phyloP scores from a whole-genome alignment of 1,284 basidiomycete species.

The Xanthoconium separans region DNA sequence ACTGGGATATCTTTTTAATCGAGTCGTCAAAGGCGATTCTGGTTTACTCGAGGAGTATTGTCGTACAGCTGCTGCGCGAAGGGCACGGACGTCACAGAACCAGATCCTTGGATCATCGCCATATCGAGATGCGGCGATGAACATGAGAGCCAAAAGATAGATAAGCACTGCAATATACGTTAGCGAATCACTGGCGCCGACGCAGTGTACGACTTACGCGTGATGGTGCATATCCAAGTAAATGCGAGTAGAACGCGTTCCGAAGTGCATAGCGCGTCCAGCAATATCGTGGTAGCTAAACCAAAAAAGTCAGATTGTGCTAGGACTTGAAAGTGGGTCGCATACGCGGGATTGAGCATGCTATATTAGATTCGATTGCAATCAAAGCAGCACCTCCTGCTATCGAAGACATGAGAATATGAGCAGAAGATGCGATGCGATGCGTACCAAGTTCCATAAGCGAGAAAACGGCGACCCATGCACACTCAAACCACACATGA shows the following conservation, averaged over 20 bases:
- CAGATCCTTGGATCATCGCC: conserved; percentile 50
- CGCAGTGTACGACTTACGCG: conserved; percentile 44
- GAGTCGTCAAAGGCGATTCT: conserved; percentile 33
- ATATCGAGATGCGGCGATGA: conserved; percentile 36
- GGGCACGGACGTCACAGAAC: conserved; percentile 48
- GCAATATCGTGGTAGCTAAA: conserved; percentile 4
- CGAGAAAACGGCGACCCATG: conserved; percentile 61
- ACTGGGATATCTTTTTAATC: conserved; percentile 33
- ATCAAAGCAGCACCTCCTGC: conserved; percentile 49
- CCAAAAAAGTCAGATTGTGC: conserved; percentile 11
- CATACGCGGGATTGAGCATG: conserved; percentile 20
- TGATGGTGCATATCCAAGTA: conserved; percentile 57
- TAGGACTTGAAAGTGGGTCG: background rate
- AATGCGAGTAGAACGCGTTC: conserved; percentile 58
- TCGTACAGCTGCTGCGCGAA: conserved; percentile 38
- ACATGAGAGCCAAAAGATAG: conserved; percentile 42
- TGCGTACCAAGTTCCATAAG: conserved; percentile 59
- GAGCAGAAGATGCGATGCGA: background rate
- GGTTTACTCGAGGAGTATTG: conserved; percentile 30
- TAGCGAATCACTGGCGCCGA: conserved; percentile 3
- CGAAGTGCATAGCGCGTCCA: conserved; percentile 48
- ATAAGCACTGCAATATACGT: conserved; percentile 37
- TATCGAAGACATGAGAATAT: conserved; percentile 23
- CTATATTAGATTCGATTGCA: conserved; percentile 34
- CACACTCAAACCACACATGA: conserved; percentile 69